Evolutionary conservation across 495 filamentous ascomycete species (phyloP).

Genomic region (Immersiella caudata): DNA sequence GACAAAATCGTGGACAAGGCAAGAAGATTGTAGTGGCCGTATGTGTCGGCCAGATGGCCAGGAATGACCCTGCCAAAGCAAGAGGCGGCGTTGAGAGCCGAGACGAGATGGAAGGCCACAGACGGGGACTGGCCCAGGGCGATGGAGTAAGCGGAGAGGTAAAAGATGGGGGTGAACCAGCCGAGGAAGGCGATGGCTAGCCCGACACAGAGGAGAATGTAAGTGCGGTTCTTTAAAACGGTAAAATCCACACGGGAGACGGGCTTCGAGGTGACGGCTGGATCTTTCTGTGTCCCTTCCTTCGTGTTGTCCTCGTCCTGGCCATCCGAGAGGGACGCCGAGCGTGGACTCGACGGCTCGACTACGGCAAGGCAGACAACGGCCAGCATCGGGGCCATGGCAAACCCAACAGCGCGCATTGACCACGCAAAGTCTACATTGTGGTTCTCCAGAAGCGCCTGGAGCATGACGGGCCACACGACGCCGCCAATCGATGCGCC

Average conservation of each 20-base stretch:
- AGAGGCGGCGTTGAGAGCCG: constrained; percentile 39
- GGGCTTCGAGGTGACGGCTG: too few relatives aligned
- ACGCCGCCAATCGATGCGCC: too few relatives aligned
- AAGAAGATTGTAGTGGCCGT: constrained; percentile 56
- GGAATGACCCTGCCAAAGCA: constrained; percentile 61
- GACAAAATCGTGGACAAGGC: constrained; percentile 34
- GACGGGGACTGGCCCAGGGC: constrained; percentile 46
- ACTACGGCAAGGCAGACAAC: too few relatives aligned
- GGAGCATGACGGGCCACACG: too few relatives aligned
- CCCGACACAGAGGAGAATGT: constrained; percentile 42
- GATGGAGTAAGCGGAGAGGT: constrained; percentile 56
- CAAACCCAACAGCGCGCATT: too few relatives aligned
- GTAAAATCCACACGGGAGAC: neutral
- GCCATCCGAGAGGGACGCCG: too few relatives aligned
- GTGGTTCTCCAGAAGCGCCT: too few relatives aligned
- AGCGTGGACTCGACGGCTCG: too few relatives aligned
- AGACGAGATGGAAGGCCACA: constrained; percentile 48
- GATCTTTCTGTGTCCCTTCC: too few relatives aligned
- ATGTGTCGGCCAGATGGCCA: constrained; percentile 56
- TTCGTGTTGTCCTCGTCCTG: too few relatives aligned
- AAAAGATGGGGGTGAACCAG: constrained; percentile 60
- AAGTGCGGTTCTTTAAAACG: constrained; percentile 41
- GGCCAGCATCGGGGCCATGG: too few relatives aligned
- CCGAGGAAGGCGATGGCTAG: constrained; percentile 53
- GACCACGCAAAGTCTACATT: too few relatives aligned